A percentile compares a stretch with the other conserved stretches of the same genome.
These are phyloP conservation scores for Lichenothelia convexa DNA, from an alignment of 495 filamentous ascomycete genomes.

Conservation along the genomic window DNA sequence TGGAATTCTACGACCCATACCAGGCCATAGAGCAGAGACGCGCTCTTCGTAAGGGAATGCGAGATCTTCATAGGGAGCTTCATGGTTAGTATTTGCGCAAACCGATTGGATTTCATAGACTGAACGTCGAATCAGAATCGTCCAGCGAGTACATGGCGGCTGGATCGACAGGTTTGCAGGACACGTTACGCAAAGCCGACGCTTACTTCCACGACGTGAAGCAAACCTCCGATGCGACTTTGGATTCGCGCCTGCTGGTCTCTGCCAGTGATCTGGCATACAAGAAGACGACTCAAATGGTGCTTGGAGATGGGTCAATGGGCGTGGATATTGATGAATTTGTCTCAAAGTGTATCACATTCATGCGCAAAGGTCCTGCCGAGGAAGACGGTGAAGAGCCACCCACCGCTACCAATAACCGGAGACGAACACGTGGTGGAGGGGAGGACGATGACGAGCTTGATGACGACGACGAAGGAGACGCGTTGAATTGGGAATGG, in stretches of 20 bases:
- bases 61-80: slow-evolving; percentile 48
- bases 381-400: slow-evolving; percentile 4
- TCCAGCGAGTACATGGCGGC: too few relatives aligned
- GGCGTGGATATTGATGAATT: slow-evolving; percentile 88
- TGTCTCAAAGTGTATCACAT: slow-evolving; percentile 73
- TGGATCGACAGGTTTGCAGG: too few relatives aligned
- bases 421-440: neutral
- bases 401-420: neutral
- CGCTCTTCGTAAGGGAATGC: slow-evolving; percentile 42
- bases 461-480: slow-evolving; percentile 47
- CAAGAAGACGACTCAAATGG: slow-evolving; percentile 51
- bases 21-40: slow-evolving; percentile 68
- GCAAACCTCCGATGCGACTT: slow-evolving; percentile 80
- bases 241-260: slow-evolving; percentile 74
- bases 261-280: slow-evolving; percentile 57
- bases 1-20: slow-evolving; percentile 64
- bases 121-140: too few relatives aligned
- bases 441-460: slow-evolving; percentile 27
- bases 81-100: slow-evolving; percentile 38
- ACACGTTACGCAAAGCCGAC: slow-evolving; percentile 47
- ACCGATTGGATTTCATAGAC: neutral
- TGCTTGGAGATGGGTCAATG: slow-evolving; percentile 45
- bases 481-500: slow-evolving; percentile 74
- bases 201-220: slow-evolving; percentile 49
- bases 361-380: slow-evolving; percentile 42